Conservation (phyloP, 1,284 basidiomycete genomes). For the Rhodofomes roseus region DNA sequence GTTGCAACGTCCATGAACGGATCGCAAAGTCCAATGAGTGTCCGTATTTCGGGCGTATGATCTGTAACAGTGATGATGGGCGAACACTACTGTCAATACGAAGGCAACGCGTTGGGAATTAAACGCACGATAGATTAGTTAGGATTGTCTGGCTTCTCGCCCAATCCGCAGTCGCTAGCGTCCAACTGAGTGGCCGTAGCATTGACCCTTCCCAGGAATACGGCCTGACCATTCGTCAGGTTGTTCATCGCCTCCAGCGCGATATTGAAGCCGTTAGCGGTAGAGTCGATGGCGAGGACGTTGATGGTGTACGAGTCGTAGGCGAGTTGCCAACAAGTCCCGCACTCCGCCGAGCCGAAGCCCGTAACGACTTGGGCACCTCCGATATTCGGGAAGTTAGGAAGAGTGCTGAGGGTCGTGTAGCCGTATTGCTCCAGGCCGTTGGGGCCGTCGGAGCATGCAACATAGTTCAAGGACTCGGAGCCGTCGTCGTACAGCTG, state of each 20-base stretch:
- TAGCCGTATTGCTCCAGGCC: slow-evolving; percentile 40
- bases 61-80: not conserved
- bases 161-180: slow-evolving; percentile 4
- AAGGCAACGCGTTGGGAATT: no score
- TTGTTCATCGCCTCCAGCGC: slow-evolving; percentile 20
- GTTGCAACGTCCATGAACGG: not conserved
- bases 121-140: not conserved
- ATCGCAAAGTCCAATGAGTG: not conserved
- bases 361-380: slow-evolving; percentile 37
- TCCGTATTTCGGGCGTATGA: not conserved
- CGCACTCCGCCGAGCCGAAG: slow-evolving; percentile 40
- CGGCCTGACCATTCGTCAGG: slow-evolving; percentile 16
- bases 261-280: slow-evolving; percentile 32
- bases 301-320: slow-evolving; percentile 34
- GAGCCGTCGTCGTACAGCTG: slow-evolving; percentile 36
- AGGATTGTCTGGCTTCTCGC: not conserved
- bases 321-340: slow-evolving; percentile 43
- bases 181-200: slow-evolving; percentile 16
- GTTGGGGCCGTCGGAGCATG: slow-evolving; percentile 50
- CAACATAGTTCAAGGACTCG: slow-evolving; percentile 32
- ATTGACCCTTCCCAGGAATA: slow-evolving; percentile 14
- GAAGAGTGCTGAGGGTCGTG: slow-evolving; percentile 43
- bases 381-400: slow-evolving; percentile 46
- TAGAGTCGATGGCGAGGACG: slow-evolving; percentile 41
- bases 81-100: not conserved